A percentile compares a stretch with the other conserved stretches of the same genome.
Conservation (phyloP, 148 eudicot genomes). For the Simmondsia chinensis region DNA sequence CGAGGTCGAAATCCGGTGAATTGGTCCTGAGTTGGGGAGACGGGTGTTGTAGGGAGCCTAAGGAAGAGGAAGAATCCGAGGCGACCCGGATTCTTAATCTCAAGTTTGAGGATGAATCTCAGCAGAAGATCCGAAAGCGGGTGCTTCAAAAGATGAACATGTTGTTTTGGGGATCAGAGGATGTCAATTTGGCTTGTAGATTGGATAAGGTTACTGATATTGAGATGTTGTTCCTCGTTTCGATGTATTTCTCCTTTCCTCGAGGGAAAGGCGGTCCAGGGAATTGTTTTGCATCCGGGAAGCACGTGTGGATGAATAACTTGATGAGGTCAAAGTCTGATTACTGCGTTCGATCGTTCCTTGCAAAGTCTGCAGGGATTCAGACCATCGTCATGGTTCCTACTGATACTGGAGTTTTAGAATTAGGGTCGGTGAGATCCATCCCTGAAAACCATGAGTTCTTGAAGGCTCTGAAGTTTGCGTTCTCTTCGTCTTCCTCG, state of each 20-base stretch:
- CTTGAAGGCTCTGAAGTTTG: conserved; percentile 32
- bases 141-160: conserved; percentile 72
- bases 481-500: conserved; percentile 27
- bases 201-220: conserved; percentile 79
- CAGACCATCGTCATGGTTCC: conserved; percentile 79
- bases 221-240: conserved; percentile 80
- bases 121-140: conserved; percentile 72
- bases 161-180: conserved; percentile 68
- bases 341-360: conserved; percentile 61
- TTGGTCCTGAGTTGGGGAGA: conserved; percentile 91
- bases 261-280: conserved; percentile 72
- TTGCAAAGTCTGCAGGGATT: conserved; percentile 68
- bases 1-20: conserved; percentile 56
- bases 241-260: conserved; percentile 81
- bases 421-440: conserved; percentile 66
- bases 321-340: conserved; percentile 34
- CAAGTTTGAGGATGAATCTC: conserved; percentile 58
- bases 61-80: conserved; percentile 55
- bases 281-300: conserved; percentile 46
- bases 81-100: conserved; percentile 30
- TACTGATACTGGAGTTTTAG: conserved; percentile 77
- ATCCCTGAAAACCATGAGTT: conserved; percentile 43
- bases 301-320: conserved; percentile 57
- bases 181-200: conserved; percentile 66
- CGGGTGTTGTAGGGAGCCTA: conserved; percentile 89